A percentile compares a stretch with the other conserved stretches of the same genome.
phyloP scores from a whole-genome alignment of 305 asterid genomes.

The Fraxinus nigra region DNA sequence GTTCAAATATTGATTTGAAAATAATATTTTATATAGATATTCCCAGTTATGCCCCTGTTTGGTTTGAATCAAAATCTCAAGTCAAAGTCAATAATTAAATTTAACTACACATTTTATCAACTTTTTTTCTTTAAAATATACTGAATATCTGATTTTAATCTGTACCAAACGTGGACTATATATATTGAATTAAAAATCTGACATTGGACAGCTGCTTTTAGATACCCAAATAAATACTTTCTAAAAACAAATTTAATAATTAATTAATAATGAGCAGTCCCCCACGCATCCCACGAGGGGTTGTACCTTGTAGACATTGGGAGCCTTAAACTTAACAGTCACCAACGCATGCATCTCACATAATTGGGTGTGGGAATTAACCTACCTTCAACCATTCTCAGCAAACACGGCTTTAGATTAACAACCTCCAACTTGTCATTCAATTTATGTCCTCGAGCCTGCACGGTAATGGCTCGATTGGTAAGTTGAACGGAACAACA shows the following conservation, averaged over 20 bases:
- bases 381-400: constrained; percentile 95
- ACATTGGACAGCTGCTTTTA: background rate
- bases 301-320: background rate
- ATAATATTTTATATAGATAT: background rate
- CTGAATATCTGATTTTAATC: too few relatives aligned
- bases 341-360: background rate
- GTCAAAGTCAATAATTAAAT: too few relatives aligned
- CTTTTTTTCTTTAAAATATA: too few relatives aligned
- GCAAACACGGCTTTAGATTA: constrained; percentile 75
- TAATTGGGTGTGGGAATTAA: constrained; percentile 18
- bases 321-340: background rate
- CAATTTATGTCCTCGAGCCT: constrained; percentile 79
- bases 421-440: constrained; percentile 73
- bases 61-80: background rate
- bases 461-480: constrained; percentile 1
- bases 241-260: background rate
- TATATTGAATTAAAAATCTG: background rate
- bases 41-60: background rate
- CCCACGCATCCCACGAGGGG: background rate
- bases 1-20: background rate
- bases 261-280: background rate
- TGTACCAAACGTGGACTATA: background rate
- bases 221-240: background rate
- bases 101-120: too few relatives aligned
- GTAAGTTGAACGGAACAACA: background rate